Evolutionary conservation across 306 rosid genomes (phyloP).

Genomic region (Citrullus mucosospermus): DNA sequence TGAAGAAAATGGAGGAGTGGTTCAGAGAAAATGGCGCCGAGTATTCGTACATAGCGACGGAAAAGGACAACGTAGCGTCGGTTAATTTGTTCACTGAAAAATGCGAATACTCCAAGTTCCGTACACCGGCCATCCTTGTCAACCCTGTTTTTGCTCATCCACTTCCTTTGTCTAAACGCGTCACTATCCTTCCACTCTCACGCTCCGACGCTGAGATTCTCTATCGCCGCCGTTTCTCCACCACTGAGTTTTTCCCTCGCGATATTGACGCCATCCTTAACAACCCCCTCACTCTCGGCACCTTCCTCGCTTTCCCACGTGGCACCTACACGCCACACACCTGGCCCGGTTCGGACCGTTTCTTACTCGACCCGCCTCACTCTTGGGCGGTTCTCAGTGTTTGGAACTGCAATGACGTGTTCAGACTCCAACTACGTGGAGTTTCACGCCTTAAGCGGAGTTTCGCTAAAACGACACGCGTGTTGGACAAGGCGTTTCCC

Average conservation of each 20-base stretch:
- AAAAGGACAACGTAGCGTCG: constrained; percentile 72
- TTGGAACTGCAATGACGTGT: constrained; percentile 81
- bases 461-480: constrained; percentile 50
- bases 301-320: constrained; percentile 68
- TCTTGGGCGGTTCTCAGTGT: constrained; percentile 88
- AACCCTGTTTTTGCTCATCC: constrained; percentile 81
- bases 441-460: constrained; percentile 42
- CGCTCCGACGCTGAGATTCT: constrained; percentile 53
- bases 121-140: constrained; percentile 73
- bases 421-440: constrained; percentile 60
- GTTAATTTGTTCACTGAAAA: constrained; percentile 70
- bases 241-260: constrained; percentile 85
- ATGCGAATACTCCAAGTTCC: constrained; percentile 85
- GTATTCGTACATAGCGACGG: constrained; percentile 89
- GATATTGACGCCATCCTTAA: constrained; percentile 70
- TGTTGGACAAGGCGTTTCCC: constrained; percentile 62
- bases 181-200: constrained; percentile 33
- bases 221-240: constrained; percentile 64
- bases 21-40: constrained; percentile 60
- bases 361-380: constrained; percentile 43
- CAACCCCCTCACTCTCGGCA: constrained; percentile 62
- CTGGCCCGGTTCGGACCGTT: constrained; percentile 55
- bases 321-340: constrained; percentile 17
- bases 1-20: constrained; percentile 57
- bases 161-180: constrained; percentile 20